Percentiles rank a stretch among this genome's conserved stretches.
phyloP scores from a whole-genome alignment of 1,284 basidiomycete species.

The Hypsizygus ulmarius region DNA sequence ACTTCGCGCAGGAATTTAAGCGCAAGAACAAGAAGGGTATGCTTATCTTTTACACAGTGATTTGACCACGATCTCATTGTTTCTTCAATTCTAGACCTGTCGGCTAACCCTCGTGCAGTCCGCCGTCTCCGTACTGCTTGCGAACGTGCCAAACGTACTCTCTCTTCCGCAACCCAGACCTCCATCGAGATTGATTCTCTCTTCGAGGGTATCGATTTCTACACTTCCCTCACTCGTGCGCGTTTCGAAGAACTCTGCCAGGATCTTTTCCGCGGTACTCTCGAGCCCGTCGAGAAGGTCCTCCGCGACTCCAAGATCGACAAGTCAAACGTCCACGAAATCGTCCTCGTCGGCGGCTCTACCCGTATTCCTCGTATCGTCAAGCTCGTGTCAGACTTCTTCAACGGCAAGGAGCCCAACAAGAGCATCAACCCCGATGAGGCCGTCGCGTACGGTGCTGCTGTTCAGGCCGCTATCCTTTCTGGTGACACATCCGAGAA shows the following conservation, averaged over 20 bases:
- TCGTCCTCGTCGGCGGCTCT: slow-evolving; percentile 97
- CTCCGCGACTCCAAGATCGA: slow-evolving; percentile 98
- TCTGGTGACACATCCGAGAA: slow-evolving; percentile 98
- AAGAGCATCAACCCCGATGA: slow-evolving; percentile 99
- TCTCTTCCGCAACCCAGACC: slow-evolving; percentile 95
- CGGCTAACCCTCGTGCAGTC: slow-evolving; percentile 91
- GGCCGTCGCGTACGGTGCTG: slow-evolving; percentile 98
- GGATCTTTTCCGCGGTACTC: slow-evolving; percentile 94
- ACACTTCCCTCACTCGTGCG: slow-evolving; percentile 96
- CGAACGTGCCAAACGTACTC: slow-evolving; percentile 98
- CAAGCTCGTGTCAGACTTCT: slow-evolving; percentile 98
- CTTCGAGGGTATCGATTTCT: slow-evolving; percentile 98
- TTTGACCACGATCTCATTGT: slow-evolving; percentile 15
- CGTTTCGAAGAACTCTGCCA: slow-evolving; percentile 99
- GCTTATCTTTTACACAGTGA: slow-evolving; percentile 20
- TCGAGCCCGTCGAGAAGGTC: slow-evolving; percentile 98
- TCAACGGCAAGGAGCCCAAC: slow-evolving; percentile 96
- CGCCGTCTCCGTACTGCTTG: slow-evolving; percentile 97
- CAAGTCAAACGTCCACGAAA: slow-evolving; percentile 93
- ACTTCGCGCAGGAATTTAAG: slow-evolving; percentile 99
- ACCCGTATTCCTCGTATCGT: slow-evolving; percentile 98
- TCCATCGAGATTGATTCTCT: slow-evolving; percentile 98
- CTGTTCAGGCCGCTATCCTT: slow-evolving; percentile 98
- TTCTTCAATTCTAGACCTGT: slow-evolving; percentile 60
- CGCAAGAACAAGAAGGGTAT: slow-evolving; percentile 95